Percentiles rank a stretch among this genome's conserved stretches.
These are phyloP conservation scores for Cyclanthera cordifolia DNA, from an alignment of 306 rosid species.

Conservation along the genomic window DNA sequence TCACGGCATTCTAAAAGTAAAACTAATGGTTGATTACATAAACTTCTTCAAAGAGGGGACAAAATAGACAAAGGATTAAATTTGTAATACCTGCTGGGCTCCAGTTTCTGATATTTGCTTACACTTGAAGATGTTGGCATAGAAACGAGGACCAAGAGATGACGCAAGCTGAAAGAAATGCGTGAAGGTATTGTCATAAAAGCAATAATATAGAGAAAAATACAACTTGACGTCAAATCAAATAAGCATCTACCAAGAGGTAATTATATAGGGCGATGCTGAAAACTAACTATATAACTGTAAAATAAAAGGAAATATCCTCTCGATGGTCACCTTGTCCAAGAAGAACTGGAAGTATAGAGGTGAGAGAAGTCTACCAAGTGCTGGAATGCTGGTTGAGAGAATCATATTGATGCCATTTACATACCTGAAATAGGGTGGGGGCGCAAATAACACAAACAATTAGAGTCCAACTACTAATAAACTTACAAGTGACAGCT, in stretches of 20 bases:
- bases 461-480: slow-evolving; percentile 8
- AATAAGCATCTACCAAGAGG: background rate
- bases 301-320: background rate
- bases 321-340: slow-evolving; percentile 59
- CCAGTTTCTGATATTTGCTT: slow-evolving; percentile 99
- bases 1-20: background rate
- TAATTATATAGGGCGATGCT: background rate
- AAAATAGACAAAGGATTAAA: slow-evolving; percentile 6
- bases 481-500: background rate
- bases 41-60: background rate
- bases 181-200: background rate
- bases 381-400: slow-evolving; percentile 75
- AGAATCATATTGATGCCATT: slow-evolving; percentile 92
- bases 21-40: background rate
- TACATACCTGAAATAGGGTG: slow-evolving; percentile 60
- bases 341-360: slow-evolving; percentile 94
- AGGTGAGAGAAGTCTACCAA: slow-evolving; percentile 89
- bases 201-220: background rate
- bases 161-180: slow-evolving; percentile 72
- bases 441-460: slow-evolving; percentile 21
- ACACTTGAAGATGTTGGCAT: slow-evolving; percentile 88
- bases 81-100: slow-evolving; percentile 71
- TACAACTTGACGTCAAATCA: background rate
- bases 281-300: background rate
- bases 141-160: slow-evolving; percentile 94